These are phyloP conservation scores for Thalassiosira profunda DNA, from an alignment of 108 stramenopile species.

Conservation along the genomic window DNA sequence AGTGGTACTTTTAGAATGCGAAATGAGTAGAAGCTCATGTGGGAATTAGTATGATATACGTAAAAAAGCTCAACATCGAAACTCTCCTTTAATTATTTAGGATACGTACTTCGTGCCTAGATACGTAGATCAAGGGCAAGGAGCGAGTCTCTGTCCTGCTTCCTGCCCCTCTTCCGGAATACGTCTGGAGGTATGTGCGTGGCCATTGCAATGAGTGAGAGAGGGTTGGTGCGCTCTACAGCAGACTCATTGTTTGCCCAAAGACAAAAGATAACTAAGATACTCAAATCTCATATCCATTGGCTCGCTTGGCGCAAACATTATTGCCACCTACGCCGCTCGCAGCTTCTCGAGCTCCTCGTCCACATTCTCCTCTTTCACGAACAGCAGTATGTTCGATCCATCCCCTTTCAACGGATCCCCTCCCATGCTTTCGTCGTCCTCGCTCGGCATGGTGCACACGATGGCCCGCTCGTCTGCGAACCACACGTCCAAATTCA, in stretches of 20 bases:
- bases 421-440: constrained; percentile 7
- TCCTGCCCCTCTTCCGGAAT: no score
- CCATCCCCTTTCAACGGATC: constrained; percentile 57
- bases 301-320: no score
- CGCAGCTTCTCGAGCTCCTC: constrained; percentile 67
- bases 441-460: constrained; percentile 35
- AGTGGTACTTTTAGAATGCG: constrained; percentile 69
- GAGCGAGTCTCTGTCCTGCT: no score
- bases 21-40: background rate
- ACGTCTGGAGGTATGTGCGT: no score
- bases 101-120: background rate
- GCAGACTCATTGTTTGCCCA: no score
- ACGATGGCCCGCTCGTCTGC: constrained; percentile 65
- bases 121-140: no score
- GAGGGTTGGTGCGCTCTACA: no score
- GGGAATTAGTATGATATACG: background rate
- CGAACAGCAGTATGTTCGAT: constrained; percentile 64
- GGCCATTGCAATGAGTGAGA: no score
- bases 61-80: background rate
- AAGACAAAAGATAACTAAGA: no score
- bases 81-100: background rate
- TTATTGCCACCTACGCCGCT: constrained; percentile 70
- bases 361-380: constrained; percentile 77
- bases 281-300: no score
- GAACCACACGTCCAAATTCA: constrained; percentile 70